Base-by-base conservation (phyloP, 2,329 filamentous ascomycete genomes). In the Colletotrichum cuscutae region DNA sequence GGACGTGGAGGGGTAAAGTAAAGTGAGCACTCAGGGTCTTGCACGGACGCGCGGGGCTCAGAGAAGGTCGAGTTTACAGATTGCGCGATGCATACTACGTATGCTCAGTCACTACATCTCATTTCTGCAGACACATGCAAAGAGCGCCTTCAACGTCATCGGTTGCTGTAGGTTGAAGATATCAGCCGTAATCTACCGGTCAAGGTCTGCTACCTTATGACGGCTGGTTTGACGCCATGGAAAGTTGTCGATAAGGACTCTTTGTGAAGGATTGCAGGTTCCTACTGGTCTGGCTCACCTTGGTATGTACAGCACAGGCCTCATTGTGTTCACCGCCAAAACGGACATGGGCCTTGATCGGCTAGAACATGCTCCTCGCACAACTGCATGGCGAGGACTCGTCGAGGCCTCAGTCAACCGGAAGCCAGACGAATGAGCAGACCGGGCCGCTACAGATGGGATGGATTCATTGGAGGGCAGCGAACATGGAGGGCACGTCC, bases 281-380 rank as follows among this genome's bases (percentile, higher is more conserved):
- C 13, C 8, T 46, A 42, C 26, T 58, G 65, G 65, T 26, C 58
- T n/a, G 30, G 28, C 28, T 42, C 35, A 57, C 57, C 32, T 58
- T 30, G 42, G 4, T 49, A n/a, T n/a, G n/a, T 56, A 32, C 68
- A 68, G 35, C 28, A 19, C 37, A 58, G 28, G 65, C 49, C 42
- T 42, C 19, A 28, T 22, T 26, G 30, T 60, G 22, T 30, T 71
- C 71, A 73, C 71, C 71, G 71, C 71, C 56, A 70, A 32, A 56
- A 57, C 60, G 22, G 56, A 52, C 71, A 71, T 64, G 67, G 60
- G 15, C 59, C 24, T 28, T 32, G 26, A 30, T 59, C 28, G 35
- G 35, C 35, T 46, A 60, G 19, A 24, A 9, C 22, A 53, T 22
- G 57, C 30, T 54, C 32, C 58, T 37, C n/a, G 54, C 60, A 26